These are phyloP conservation scores for Capsicum rhomboideum DNA, from an alignment of 257 asterid genomes.

Conservation along the genomic window DNA sequence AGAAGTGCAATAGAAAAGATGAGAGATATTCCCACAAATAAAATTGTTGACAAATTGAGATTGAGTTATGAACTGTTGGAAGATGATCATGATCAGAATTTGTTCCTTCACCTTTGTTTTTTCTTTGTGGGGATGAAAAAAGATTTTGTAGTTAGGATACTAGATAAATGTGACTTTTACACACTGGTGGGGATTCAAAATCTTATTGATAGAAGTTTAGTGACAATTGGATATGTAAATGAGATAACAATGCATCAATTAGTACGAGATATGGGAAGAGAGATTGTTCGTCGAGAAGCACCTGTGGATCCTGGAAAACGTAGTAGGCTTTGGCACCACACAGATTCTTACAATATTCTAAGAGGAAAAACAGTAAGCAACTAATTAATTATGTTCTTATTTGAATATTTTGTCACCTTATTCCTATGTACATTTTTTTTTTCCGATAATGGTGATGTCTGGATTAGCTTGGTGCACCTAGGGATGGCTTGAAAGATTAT, in stretches of 20 bases:
- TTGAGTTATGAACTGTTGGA: conserved; percentile 2
- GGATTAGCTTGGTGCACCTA: neutral
- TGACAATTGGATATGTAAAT: neutral
- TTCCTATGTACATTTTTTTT: neutral
- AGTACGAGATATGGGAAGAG: conserved; percentile 13
- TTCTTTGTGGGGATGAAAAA: neutral
- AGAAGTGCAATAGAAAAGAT: neutral
- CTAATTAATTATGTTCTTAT: neutral
- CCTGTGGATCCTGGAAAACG: conserved; percentile 8
- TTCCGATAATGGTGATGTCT: too few relatives aligned
- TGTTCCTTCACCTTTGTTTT: conserved; percentile 2
- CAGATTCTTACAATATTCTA: neutral
- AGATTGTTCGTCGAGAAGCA: conserved; percentile 4
- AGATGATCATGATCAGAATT: conserved; percentile 7
- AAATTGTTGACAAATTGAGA: conserved; percentile 1
- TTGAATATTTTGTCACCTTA: neutral
- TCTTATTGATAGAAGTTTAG: neutral
- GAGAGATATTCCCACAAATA: neutral
- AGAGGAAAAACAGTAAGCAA: neutral
- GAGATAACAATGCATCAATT: neutral
- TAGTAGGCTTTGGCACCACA: neutral
- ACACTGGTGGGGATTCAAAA: conserved; percentile 1
- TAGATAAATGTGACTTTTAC: conserved; percentile 1
- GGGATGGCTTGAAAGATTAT: neutral
- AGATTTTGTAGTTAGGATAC: neutral